phyloP scores from a whole-genome alignment of 1,284 basidiomycete species.

The Tylopilus orsonianus region DNA sequence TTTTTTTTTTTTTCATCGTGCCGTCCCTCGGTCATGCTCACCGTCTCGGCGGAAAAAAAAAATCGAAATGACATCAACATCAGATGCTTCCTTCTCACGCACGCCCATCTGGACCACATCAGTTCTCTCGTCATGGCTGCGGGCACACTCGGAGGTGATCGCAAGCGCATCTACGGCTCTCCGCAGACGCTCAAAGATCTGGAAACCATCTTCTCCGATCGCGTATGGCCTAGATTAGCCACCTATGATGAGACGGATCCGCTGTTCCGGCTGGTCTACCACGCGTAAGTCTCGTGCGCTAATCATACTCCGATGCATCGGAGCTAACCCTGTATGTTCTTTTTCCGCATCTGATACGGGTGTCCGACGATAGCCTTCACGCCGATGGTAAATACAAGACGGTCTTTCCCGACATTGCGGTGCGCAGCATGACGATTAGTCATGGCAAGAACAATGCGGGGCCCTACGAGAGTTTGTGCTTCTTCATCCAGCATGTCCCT shows the following conservation, averaged over 20 bases:
- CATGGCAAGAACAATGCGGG: slow-evolving; percentile 61
- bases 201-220: slow-evolving; percentile 72
- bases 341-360: background rate
- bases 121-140: slow-evolving; percentile 73
- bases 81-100: slow-evolving; percentile 72
- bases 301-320: slow-evolving; percentile 7
- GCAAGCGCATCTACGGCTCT: slow-evolving; percentile 66
- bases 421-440: slow-evolving; percentile 65
- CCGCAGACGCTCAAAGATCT: slow-evolving; percentile 65
- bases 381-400: slow-evolving; percentile 50
- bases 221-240: slow-evolving; percentile 82
- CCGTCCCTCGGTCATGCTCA: background rate
- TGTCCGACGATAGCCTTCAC: slow-evolving; percentile 36
- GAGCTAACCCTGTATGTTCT: slow-evolving; percentile 6
- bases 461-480: slow-evolving; percentile 69
- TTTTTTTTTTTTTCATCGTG: no score
- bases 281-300: slow-evolving; percentile 44
- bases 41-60: slow-evolving; percentile 24
- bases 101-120: slow-evolving; percentile 83
- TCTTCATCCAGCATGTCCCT: slow-evolving; percentile 67
- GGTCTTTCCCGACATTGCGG: slow-evolving; percentile 57
- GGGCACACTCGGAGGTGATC: slow-evolving; percentile 61
- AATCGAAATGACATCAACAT: background rate
- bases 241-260: slow-evolving; percentile 66
- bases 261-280: slow-evolving; percentile 56